phyloP scores from a whole-genome alignment of 2,329 filamentous ascomycete species.

The Nemania serpens region DNA sequence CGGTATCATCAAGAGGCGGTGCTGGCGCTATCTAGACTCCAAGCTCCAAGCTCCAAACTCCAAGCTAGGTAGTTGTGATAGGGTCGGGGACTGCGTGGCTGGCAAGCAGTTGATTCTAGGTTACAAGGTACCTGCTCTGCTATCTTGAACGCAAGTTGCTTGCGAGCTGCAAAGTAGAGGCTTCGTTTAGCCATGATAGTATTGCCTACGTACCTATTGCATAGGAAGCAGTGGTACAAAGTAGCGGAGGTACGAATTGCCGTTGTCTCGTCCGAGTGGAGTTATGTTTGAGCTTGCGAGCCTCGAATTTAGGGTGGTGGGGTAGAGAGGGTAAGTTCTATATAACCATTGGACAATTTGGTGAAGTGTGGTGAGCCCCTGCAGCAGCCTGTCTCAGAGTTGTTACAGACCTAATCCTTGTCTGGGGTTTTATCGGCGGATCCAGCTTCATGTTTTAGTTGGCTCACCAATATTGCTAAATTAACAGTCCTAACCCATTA shows the following conservation, averaged over 20 bases:
- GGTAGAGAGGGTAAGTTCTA: not conserved
- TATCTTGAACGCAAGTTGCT: slow-evolving; percentile 8
- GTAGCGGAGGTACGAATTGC: slow-evolving; percentile 11
- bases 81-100: slow-evolving; percentile 7
- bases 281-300: slow-evolving; percentile 53
- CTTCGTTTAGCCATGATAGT: no score
- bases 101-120: not conserved
- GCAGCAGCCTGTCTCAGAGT: slow-evolving; percentile 33
- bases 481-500: slow-evolving; percentile 4
- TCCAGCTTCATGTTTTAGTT: slow-evolving; percentile 18
- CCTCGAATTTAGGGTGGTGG: slow-evolving; percentile 46
- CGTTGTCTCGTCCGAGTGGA: slow-evolving; percentile 44
- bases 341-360: slow-evolving; percentile 14
- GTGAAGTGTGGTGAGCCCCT: slow-evolving; percentile 26
- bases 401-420: slow-evolving; percentile 34
- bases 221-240: no score
- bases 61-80: slow-evolving; percentile 7
- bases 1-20: slow-evolving; percentile 29
- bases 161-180: not conserved
- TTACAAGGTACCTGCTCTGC: slow-evolving; percentile 7
- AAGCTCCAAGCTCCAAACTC: not conserved
- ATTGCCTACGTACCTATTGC: no score
- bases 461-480: slow-evolving; percentile 16
- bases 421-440: slow-evolving; percentile 24
- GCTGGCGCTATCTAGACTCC: slow-evolving; percentile 2